Conservation (phyloP, 2,329 filamentous ascomycete genomes). For the Madurella fahalii region DNA sequence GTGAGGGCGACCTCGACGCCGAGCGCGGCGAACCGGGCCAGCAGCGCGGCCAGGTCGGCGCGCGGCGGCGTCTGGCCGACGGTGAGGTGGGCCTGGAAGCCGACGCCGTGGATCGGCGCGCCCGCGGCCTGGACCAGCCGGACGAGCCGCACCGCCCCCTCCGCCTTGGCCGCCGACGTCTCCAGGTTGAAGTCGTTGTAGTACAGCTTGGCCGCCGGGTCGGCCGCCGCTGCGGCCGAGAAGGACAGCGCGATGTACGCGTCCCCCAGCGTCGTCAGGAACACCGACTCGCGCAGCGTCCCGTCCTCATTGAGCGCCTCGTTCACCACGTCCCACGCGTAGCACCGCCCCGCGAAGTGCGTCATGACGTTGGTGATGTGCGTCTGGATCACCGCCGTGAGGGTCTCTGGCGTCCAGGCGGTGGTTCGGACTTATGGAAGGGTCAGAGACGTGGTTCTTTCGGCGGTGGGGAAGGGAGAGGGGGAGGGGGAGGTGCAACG, state of each 20-base stretch:
- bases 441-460: no score
- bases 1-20: conserved; percentile 48
- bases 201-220: conserved; percentile 45
- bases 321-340: conserved; percentile 53
- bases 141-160: conserved; percentile 32
- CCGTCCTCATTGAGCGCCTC: conserved; percentile 48
- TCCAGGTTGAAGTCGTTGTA: conserved; percentile 54
- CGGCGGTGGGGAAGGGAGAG: no score
- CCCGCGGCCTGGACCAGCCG: conserved; percentile 30
- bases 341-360: conserved; percentile 45
- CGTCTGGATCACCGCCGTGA: conserved; percentile 47
- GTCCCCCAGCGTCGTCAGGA: conserved; percentile 42
- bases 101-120: conserved; percentile 46
- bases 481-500: no score
- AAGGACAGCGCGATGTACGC: conserved; percentile 48
- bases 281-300: conserved; percentile 40
- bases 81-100: conserved; percentile 49
- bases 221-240: conserved; percentile 41
- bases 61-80: conserved; percentile 40
- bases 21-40: conserved; percentile 38
- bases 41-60: conserved; percentile 34
- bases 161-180: conserved; percentile 31
- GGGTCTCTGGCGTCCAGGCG: conserved; percentile 49
- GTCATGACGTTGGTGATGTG: conserved; percentile 46
- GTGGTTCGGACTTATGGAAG: conserved; percentile 19